These are phyloP conservation scores for Plenodomus tracheiphilus DNA, from an alignment of 2,329 filamentous ascomycete species.

Conservation along the genomic window DNA sequence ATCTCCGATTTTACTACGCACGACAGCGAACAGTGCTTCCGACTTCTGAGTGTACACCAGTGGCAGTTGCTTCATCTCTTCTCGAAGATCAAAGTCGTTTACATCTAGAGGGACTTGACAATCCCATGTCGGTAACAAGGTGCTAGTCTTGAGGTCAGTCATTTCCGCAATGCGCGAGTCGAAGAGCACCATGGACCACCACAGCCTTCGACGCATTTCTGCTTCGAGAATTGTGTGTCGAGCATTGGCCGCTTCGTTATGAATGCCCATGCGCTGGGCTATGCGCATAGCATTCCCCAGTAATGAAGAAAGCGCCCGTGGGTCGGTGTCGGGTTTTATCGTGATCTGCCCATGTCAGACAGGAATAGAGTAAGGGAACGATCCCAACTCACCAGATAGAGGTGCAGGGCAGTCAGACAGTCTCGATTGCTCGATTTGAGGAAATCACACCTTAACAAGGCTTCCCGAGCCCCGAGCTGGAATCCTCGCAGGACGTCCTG, in stretches of 20 bases:
- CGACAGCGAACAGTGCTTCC: slow-evolving; percentile 57
- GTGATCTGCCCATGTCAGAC: slow-evolving; percentile 51
- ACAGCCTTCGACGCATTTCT: slow-evolving; percentile 64
- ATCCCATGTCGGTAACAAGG: slow-evolving; percentile 53
- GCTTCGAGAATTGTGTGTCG: slow-evolving; percentile 60
- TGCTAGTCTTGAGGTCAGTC: slow-evolving; percentile 55
- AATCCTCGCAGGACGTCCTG: slow-evolving; percentile 60
- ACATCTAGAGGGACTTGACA: slow-evolving; percentile 57
- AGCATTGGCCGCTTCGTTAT: slow-evolving; percentile 58
- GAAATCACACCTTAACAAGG: slow-evolving; percentile 60
- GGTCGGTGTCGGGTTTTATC: slow-evolving; percentile 53
- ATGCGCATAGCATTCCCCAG: slow-evolving; percentile 62
- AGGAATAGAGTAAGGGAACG: slow-evolving; percentile 23
- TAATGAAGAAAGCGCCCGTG: slow-evolving; percentile 57
- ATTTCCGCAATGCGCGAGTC: slow-evolving; percentile 59
- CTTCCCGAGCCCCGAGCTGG: slow-evolving; percentile 64
- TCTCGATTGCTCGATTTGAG: no score
- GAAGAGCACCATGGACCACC: slow-evolving; percentile 64
- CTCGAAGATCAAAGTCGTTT: slow-evolving; percentile 53
- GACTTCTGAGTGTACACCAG: slow-evolving; percentile 53
- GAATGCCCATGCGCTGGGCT: slow-evolving; percentile 63
- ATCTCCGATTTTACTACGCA: slow-evolving; percentile 53
- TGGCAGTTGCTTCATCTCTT: slow-evolving; percentile 46
- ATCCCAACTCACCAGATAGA: slow-evolving; percentile 54
- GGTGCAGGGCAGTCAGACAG: slow-evolving; percentile 56